Base-by-base conservation (phyloP, 495 filamentous ascomycete genomes). In the Lasiosphaeria ovina region DNA sequence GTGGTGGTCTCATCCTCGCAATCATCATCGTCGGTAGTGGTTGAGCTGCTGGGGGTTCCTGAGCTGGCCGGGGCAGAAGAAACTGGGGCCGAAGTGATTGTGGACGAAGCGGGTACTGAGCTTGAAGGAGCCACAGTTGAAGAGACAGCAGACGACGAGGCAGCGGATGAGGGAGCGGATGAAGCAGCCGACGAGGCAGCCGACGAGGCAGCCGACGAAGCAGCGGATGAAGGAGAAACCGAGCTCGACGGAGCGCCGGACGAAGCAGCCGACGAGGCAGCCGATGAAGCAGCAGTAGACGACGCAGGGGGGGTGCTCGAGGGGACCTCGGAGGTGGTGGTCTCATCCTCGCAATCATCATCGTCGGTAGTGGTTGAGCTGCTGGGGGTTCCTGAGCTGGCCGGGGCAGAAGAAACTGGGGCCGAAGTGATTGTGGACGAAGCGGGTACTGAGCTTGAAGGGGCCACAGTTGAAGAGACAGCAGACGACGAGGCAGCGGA, bases 1-100 rank as follows among this genome's bases (percentile, higher is more conserved):
- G 51, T 64, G 36, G 58, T 40, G 24, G 45, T 63, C 12, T 24
- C 49, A 38, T 48, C 51, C 40, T 32, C 57, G 35, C 48, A 38
- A 40, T 35, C 32, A 33, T 17, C 53, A 44, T 42, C 57, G 17
- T 66, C 62, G 8, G 65, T 64, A 54, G 58, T 59, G 45, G 61
- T 55, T 9, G 57, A 53, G 12, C 58, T 61, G 3, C 57, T 60
- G 48, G 57, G 63, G 55, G 38, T 61, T 17, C 58, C 62, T 6
- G 49, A 51, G 32, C 16, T 51, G 49, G 49, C 17, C 12, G 49
- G 17, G 32, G 49, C 49, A 17, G 49, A 32, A 8, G 49, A 32
- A 45, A 61, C 57, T 17, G 62, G 64, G 6, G 62, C 64, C 5
- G 64, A 59, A 14, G 58, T 65, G 34, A 57, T 57, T 24, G 49